Percentiles rank a stretch among this genome's conserved stretches.
These are phyloP conservation scores for Trichoderma sp. DNA, from an alignment of 2,329 filamentous ascomycete genomes.

Conservation along the genomic window DNA sequence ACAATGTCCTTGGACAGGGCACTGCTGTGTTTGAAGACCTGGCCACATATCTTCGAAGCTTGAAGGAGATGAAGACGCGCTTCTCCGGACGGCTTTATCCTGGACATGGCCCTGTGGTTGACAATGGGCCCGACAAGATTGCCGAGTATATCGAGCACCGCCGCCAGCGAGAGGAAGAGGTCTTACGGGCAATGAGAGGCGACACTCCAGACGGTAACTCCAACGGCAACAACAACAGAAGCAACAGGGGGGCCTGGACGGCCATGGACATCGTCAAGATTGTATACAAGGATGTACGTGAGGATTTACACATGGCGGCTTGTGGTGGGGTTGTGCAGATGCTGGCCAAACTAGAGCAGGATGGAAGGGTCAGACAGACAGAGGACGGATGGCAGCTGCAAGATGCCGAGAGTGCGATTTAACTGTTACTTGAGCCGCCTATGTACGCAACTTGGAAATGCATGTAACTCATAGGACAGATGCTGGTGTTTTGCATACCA, in stretches of 20 bases:
- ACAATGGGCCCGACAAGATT: conserved; percentile 71
- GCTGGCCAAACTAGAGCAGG: conserved; percentile 72
- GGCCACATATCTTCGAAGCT: conserved; percentile 64
- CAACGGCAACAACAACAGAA: not conserved
- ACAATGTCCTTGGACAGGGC: conserved; percentile 86
- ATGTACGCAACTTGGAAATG: not conserved
- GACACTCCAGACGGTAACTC: conserved; percentile 35
- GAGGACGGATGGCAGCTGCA: conserved; percentile 40
- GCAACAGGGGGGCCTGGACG: conserved; percentile 54
- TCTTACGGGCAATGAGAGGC: conserved; percentile 64
- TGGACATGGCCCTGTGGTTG: conserved; percentile 80
- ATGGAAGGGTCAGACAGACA: conserved; percentile 63
- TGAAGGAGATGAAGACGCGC: conserved; percentile 67
- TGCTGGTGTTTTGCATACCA: too few relatives aligned
- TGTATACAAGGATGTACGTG: conserved; percentile 80
- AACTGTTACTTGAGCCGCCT: not conserved
- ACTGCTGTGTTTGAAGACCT: conserved; percentile 85
- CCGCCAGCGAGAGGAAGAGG: conserved; percentile 75
- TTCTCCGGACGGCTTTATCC: conserved; percentile 77
- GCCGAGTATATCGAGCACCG: conserved; percentile 83
- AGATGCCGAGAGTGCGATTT: conserved; percentile 23
- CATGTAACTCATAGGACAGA: not conserved
- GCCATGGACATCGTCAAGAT: conserved; percentile 82
- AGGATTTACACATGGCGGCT: conserved; percentile 74
- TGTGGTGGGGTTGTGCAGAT: conserved; percentile 77